phyloP scores from a whole-genome alignment of 805 yeast species.

The Isabelozyma pseudorhagii region DNA sequence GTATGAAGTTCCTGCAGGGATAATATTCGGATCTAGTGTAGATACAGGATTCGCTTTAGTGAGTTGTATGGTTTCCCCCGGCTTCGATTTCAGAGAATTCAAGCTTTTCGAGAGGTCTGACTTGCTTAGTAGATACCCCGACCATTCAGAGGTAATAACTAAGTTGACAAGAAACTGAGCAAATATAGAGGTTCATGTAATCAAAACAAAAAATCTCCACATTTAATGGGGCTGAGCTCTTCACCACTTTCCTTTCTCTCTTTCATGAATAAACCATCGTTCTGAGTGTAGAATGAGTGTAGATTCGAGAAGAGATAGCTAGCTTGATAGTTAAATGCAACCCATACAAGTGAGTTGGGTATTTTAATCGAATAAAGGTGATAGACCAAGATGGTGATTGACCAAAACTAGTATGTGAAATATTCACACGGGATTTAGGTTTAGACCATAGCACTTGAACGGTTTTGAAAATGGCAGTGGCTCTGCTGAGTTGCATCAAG shows the following conservation, averaged over 20 bases:
- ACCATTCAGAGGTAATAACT: conserved; percentile 13
- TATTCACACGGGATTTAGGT: conserved; percentile 54
- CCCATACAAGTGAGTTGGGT: conserved; percentile 55
- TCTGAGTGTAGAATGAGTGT: conserved; percentile 14
- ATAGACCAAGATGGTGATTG: conserved; percentile 19
- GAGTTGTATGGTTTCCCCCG: conserved; percentile 22
- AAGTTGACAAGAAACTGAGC: conserved; percentile 10
- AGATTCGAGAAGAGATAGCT: conserved; percentile 43
- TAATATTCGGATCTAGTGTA: conserved; percentile 19
- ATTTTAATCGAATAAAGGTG: conserved; percentile 55
- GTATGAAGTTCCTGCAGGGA: conserved; percentile 17
- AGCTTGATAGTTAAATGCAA: conserved; percentile 63
- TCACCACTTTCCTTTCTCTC: conserved; percentile 10
- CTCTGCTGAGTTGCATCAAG: conserved; percentile 31
- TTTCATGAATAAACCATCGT: conserved; percentile 47
- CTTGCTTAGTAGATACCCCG: conserved; percentile 12
- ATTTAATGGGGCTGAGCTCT: conserved; percentile 32
- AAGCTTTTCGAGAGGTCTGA: conserved; percentile 13
- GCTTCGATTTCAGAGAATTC: conserved; percentile 20
- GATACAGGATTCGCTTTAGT: conserved; percentile 17
- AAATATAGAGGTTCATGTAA: neutral
- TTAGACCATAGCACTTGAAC: conserved; percentile 49
- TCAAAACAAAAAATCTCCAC: conserved; percentile 6
- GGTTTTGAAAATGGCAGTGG: conserved; percentile 54
- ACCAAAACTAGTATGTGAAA: conserved; percentile 47